These are phyloP conservation scores for Clavispora phyllophila DNA, from an alignment of 805 yeast species.

Conservation along the genomic window DNA sequence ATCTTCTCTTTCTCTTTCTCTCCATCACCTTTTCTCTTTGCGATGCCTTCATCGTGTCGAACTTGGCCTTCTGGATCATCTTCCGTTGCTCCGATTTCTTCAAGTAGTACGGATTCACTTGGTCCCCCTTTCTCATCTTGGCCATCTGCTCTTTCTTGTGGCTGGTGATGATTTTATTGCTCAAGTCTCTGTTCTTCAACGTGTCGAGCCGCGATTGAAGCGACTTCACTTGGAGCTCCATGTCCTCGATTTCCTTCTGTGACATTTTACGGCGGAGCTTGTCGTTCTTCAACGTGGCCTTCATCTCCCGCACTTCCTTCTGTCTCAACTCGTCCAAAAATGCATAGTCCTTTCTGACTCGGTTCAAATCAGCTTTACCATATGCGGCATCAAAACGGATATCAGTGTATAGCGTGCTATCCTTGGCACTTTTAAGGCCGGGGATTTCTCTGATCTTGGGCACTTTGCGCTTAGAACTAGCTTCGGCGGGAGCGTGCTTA, in stretches of 20 bases:
- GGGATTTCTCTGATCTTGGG: slow-evolving; percentile 69
- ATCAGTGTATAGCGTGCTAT: slow-evolving; percentile 57
- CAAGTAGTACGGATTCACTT: slow-evolving; percentile 50
- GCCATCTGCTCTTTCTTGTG: slow-evolving; percentile 49
- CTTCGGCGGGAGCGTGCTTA: slow-evolving; percentile 87
- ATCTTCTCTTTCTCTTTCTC: slow-evolving; percentile 79
- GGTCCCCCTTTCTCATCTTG: slow-evolving; percentile 44
- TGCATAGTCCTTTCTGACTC: slow-evolving; percentile 70
- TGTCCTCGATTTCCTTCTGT: slow-evolving; percentile 44
- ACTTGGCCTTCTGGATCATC: slow-evolving; percentile 71
- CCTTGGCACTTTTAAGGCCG: slow-evolving; percentile 44
- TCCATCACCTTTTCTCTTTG: slow-evolving; percentile 81
- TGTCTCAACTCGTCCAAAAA: slow-evolving; percentile 85
- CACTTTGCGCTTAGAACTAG: slow-evolving; percentile 69
- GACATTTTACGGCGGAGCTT: slow-evolving; percentile 37
- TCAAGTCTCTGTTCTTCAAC: slow-evolving; percentile 69
- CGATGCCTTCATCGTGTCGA: slow-evolving; percentile 62
- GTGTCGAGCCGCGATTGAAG: slow-evolving; percentile 63
- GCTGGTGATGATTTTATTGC: slow-evolving; percentile 56
- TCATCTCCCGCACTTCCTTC: slow-evolving; percentile 61
- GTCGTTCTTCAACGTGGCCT: slow-evolving; percentile 50
- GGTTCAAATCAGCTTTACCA: slow-evolving; percentile 71
- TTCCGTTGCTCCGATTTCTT: slow-evolving; percentile 69
- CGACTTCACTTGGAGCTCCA: slow-evolving; percentile 57
- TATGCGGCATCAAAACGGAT: slow-evolving; percentile 87